Conservation (phyloP, 371 early-diverging fungal genomes). For the Parasitella parasitica region DNA sequence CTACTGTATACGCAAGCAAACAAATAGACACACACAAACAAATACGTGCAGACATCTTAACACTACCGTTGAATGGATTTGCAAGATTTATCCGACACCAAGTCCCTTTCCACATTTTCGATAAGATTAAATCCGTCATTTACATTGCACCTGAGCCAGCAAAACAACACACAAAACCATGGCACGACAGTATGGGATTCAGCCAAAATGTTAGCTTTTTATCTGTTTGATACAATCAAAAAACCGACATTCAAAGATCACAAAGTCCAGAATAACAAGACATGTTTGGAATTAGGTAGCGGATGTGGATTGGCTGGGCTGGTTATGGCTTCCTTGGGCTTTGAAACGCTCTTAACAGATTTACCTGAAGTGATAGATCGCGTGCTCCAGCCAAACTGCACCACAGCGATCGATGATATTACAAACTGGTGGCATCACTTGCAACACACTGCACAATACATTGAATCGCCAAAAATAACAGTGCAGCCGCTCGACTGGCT, state of each 20-base stretch:
- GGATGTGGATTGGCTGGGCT: constrained; percentile 42
- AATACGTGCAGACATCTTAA: not conserved
- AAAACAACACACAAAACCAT: constrained; percentile 38
- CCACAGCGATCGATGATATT: constrained; percentile 16
- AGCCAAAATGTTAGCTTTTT: constrained; percentile 31
- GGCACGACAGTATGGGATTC: constrained; percentile 47
- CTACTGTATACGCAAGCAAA: not conserved
- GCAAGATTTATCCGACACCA: constrained; percentile 23
- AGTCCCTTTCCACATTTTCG: constrained; percentile 27
- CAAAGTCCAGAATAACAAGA: constrained; percentile 15
- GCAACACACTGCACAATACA: constrained; percentile 8
- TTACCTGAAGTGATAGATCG: constrained; percentile 29
- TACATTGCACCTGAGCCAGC: constrained; percentile 24
- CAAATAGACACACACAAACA: not conserved
- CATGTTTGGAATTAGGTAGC: constrained; percentile 41
- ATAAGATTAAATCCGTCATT: constrained; percentile 22
- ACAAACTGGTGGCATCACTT: constrained; percentile 33
- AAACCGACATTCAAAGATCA: constrained; percentile 15
- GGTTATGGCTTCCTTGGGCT: constrained; percentile 36
- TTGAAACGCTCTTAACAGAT: constrained; percentile 35
- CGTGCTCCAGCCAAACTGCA: constrained; percentile 22
- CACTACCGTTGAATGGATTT: not conserved
- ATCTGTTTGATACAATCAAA: constrained; percentile 31
- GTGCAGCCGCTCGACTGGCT: constrained; percentile 39
- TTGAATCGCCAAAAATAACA: constrained; percentile 16